A percentile compares a stretch with the other conserved stretches of the same genome.
Conservation (phyloP, 2,329 filamentous ascomycete species). For the Xylariaceae sp. region DNA sequence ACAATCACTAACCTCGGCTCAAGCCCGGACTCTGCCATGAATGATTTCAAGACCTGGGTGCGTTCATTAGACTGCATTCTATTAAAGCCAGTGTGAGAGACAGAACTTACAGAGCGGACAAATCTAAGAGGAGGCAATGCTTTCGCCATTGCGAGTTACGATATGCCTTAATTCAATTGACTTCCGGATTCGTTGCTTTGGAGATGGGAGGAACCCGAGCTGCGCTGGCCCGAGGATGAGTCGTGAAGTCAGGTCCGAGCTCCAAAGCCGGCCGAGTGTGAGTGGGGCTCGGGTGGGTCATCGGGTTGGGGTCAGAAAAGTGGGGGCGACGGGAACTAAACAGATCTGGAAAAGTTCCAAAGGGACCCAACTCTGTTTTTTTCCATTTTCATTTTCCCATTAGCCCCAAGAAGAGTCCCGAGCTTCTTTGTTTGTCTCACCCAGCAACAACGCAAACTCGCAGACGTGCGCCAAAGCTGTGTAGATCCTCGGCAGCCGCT, state of each 20-base stretch:
- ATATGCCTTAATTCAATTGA: not conserved
- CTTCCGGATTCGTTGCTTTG: not conserved
- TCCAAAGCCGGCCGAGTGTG: not conserved
- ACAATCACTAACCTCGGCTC: constrained; percentile 66
- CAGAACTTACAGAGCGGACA: constrained; percentile 54
- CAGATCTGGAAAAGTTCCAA: not conserved
- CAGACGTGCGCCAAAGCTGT: not conserved
- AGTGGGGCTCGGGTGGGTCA: not conserved
- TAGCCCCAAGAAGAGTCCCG: no score
- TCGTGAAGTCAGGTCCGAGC: not conserved
- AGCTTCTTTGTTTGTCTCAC: no score
- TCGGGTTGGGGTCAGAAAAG: not conserved
- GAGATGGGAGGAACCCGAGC: not conserved
- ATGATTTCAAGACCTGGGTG: constrained; percentile 73
- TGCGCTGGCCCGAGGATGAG: not conserved
- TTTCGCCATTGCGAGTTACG: constrained; percentile 18
- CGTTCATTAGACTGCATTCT: not conserved
- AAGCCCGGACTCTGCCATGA: constrained; percentile 77
- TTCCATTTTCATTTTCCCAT: not conserved
- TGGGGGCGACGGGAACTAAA: not conserved
- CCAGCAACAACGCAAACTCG: not conserved
- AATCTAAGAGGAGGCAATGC: constrained; percentile 54
- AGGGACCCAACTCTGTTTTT: not conserved
- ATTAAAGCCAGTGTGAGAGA: no score
- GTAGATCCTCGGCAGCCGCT: not conserved